Percentiles rank a stretch among this genome's conserved stretches.
phyloP scores from a whole-genome alignment of 495 filamentous ascomycete genomes.

The Geopyxis carbonaria region DNA sequence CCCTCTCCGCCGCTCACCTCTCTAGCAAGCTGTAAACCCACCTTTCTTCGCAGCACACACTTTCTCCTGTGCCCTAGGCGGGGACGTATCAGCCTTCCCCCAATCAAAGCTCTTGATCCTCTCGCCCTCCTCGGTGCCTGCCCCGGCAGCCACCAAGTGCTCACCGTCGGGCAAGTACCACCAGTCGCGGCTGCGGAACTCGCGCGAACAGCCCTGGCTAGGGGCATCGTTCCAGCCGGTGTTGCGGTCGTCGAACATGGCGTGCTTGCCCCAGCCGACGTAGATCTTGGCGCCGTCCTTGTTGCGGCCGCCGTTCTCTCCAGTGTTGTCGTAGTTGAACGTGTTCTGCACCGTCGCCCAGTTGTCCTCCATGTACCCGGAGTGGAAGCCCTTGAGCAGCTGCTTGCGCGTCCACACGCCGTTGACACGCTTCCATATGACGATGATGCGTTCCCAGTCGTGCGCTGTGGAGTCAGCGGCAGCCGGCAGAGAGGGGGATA shows the following conservation, averaged over 20 bases:
- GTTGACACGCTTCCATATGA: conserved; percentile 16
- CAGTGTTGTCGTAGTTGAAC: conserved; percentile 12
- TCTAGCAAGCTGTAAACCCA: conserved; percentile 12
- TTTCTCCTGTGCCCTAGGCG: conserved; percentile 11
- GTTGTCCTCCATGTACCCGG: conserved; percentile 14
- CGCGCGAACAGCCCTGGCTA: conserved; percentile 15
- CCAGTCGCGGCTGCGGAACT: conserved; percentile 13
- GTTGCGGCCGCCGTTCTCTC: conserved; percentile 10
- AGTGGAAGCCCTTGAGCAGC: conserved; percentile 18
- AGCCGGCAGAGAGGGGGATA: neutral
- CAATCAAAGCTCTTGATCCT: conserved; percentile 11
- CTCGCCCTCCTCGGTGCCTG: conserved; percentile 2
- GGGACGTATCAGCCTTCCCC: conserved; percentile 13
- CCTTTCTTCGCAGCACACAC: conserved; percentile 14
- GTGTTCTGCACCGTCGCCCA: conserved; percentile 15
- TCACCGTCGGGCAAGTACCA: conserved; percentile 13
- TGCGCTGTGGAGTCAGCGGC: too few relatives aligned
- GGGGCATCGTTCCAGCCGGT: conserved; percentile 11
- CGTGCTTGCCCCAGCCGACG: conserved; percentile 20
- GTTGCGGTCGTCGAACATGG: conserved; percentile 17
- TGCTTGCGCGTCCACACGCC: conserved; percentile 11
- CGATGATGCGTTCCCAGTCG: conserved; percentile 19
- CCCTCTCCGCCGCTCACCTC: too few relatives aligned
- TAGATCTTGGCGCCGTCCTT: conserved; percentile 22
- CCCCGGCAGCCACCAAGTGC: conserved; percentile 9